A percentile compares a stretch with the other conserved stretches of the same genome.
Evolutionary conservation across 805 yeast genomes (phyloP).

Genomic region (Ogataea neopini): DNA sequence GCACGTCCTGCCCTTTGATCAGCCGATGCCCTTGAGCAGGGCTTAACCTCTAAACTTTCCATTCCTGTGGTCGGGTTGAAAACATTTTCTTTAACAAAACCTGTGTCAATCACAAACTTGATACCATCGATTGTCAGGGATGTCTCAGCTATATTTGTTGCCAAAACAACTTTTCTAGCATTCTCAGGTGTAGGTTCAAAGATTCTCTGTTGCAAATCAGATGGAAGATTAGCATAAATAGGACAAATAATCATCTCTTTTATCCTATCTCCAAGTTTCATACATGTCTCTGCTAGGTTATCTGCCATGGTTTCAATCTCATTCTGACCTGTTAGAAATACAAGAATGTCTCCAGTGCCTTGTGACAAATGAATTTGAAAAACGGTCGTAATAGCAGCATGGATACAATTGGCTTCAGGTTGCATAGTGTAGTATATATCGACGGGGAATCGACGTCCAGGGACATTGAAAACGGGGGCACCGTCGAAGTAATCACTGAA

Average conservation of each 20-base stretch:
- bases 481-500: constrained; percentile 78
- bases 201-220: constrained; percentile 76
- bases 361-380: constrained; percentile 81
- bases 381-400: constrained; percentile 85
- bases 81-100: constrained; percentile 89
- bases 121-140: constrained; percentile 97
- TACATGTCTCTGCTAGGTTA: constrained; percentile 62
- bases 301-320: constrained; percentile 87
- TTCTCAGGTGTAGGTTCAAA: constrained; percentile 85
- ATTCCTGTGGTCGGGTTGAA: constrained; percentile 87
- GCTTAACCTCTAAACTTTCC: constrained; percentile 81
- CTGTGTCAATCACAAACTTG: constrained; percentile 91
- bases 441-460: constrained; percentile 93
- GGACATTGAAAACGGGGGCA: constrained; percentile 87
- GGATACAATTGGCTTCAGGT: constrained; percentile 89
- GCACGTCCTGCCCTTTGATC: constrained; percentile 98
- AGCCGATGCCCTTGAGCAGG: constrained; percentile 93
- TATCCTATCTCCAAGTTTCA: constrained; percentile 59
- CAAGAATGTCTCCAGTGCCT: constrained; percentile 80
- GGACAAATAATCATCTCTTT: constrained; percentile 75
- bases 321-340: constrained; percentile 94
- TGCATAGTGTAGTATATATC: constrained; percentile 78
- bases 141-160: constrained; percentile 97
- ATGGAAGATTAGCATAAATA: constrained; percentile 87
- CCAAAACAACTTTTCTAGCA: constrained; percentile 83